Conservation (phyloP, 768 basidiomycete species). For the Mycena rebaudengoi region DNA sequence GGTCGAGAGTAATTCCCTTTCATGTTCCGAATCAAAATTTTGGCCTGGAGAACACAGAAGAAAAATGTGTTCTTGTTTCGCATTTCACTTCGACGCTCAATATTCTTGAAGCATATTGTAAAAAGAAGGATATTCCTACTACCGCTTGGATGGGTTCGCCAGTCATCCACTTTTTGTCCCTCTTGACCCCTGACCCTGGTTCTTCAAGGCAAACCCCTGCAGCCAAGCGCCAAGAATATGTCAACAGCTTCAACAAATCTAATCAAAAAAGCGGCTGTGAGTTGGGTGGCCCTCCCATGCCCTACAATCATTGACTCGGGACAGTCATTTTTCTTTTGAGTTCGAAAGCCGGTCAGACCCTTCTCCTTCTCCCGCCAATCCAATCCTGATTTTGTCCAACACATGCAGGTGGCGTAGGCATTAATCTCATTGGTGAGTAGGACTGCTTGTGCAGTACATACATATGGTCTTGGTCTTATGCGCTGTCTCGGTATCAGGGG, state of each 20-base stretch:
- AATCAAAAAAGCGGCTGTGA: slow-evolving; percentile 76
- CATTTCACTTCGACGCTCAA: slow-evolving; percentile 96
- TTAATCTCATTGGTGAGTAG: slow-evolving; percentile 86
- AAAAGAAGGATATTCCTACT: slow-evolving; percentile 78
- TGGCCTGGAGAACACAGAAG: slow-evolving; percentile 70
- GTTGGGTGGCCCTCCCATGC: too few relatives aligned
- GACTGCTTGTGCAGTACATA: neutral
- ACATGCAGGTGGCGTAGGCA: slow-evolving; percentile 87
- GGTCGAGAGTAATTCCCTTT: neutral
- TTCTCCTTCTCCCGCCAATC: neutral
- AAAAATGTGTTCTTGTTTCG: slow-evolving; percentile 97
- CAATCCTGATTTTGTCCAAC: neutral
- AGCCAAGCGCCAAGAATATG: slow-evolving; percentile 83
- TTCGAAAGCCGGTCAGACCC: slow-evolving; percentile 75
- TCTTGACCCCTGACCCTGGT: neutral
- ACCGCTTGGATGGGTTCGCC: slow-evolving; percentile 93
- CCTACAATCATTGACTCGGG: too few relatives aligned
- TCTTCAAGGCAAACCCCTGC: slow-evolving; percentile 74
- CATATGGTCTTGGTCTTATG: neutral
- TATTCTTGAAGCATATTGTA: slow-evolving; percentile 88
- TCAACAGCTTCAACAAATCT: slow-evolving; percentile 88
- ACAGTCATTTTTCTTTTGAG: slow-evolving; percentile 93
- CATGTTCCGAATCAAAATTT: neutral
- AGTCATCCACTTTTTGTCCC: slow-evolving; percentile 19
- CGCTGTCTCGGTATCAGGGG: slow-evolving; percentile 48